phyloP scores from a whole-genome alignment of 176 grass and related monocot genomes.

The Zea luxurians region DNA sequence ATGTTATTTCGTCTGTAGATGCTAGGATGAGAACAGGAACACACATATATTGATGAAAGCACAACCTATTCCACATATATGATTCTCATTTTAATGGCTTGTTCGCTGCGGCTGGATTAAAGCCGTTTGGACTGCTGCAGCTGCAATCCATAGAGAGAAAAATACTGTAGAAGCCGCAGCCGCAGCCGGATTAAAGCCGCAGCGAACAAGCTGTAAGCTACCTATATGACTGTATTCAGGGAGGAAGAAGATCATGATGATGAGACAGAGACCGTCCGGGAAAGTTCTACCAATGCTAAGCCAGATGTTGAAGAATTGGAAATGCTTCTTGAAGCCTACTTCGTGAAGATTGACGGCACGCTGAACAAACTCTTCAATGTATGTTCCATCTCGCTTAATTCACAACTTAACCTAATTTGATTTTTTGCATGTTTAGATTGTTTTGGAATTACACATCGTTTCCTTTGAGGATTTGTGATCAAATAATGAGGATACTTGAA shows the following conservation, averaged over 20 bases:
- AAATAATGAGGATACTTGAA: background rate
- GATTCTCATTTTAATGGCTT: no score
- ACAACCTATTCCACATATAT: background rate
- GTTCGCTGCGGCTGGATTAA: no score
- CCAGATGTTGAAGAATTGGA: slow-evolving; percentile 60
- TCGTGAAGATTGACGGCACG: slow-evolving; percentile 61
- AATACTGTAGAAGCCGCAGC: no score
- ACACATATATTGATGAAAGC: background rate
- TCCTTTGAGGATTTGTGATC: background rate
- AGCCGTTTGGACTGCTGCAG: no score
- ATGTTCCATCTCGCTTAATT: slow-evolving; percentile 22
- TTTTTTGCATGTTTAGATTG: background rate
- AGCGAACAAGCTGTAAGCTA: no score
- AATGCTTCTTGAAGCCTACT: slow-evolving; percentile 69
- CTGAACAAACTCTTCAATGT: slow-evolving; percentile 59
- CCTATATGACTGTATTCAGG: slow-evolving; percentile 19
- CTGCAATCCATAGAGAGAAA: no score
- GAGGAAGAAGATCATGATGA: slow-evolving; percentile 32
- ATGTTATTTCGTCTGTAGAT: background rate
- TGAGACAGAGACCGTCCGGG: slow-evolving; percentile 16
- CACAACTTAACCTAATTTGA: background rate
- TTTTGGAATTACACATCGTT: background rate
- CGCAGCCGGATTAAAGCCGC: no score
- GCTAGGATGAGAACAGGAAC: background rate
- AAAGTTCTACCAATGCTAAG: slow-evolving; percentile 46